Percentiles rank a stretch among this genome's conserved stretches.
Conservation (phyloP, 2,329 filamentous ascomycete species). For the Ophiostoma piceae region DNA sequence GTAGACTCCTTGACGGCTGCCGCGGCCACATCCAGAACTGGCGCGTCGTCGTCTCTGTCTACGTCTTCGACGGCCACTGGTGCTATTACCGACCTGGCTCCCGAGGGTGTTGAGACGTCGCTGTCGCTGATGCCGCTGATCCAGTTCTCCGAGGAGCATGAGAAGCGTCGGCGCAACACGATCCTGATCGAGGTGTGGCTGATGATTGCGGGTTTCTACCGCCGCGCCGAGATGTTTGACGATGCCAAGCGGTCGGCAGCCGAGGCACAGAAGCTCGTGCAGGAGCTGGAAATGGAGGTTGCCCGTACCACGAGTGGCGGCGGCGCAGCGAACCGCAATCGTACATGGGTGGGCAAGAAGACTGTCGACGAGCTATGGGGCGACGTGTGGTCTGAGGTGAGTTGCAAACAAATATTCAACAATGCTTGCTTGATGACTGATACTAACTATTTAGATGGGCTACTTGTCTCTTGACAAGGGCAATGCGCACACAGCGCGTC, state of each 20-base stretch:
- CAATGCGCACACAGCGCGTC: constrained; percentile 62
- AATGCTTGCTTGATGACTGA: constrained; percentile 33
- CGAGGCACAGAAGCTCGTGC: constrained; percentile 74
- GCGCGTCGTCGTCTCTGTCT: constrained; percentile 30
- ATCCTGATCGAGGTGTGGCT: constrained; percentile 79
- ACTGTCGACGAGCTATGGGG: constrained; percentile 79
- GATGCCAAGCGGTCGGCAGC: constrained; percentile 74
- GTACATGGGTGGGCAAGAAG: constrained; percentile 73
- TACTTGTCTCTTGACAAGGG: constrained; percentile 59
- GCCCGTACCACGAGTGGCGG: constrained; percentile 52
- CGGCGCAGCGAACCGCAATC: constrained; percentile 52
- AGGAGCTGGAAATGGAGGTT: constrained; percentile 63
- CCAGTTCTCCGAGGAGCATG: constrained; percentile 51
- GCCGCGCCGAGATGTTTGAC: constrained; percentile 70
- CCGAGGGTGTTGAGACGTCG: constrained; percentile 40
- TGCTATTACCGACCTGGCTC: constrained; percentile 31
- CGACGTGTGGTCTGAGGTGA: constrained; percentile 76
- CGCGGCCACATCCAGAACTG: neutral
- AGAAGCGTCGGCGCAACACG: constrained; percentile 45
- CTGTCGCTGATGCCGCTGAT: constrained; percentile 48
- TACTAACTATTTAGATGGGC: constrained; percentile 47
- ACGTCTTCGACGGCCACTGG: constrained; percentile 33
- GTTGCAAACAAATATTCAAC: constrained; percentile 29
- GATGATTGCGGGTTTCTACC: constrained; percentile 82
- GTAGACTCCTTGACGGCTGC: constrained; percentile 44